A percentile compares a stretch with the other conserved stretches of the same genome.
These are phyloP conservation scores for Brassica juncea DNA, from an alignment of 345 rosid genomes.

Conservation along the genomic window DNA sequence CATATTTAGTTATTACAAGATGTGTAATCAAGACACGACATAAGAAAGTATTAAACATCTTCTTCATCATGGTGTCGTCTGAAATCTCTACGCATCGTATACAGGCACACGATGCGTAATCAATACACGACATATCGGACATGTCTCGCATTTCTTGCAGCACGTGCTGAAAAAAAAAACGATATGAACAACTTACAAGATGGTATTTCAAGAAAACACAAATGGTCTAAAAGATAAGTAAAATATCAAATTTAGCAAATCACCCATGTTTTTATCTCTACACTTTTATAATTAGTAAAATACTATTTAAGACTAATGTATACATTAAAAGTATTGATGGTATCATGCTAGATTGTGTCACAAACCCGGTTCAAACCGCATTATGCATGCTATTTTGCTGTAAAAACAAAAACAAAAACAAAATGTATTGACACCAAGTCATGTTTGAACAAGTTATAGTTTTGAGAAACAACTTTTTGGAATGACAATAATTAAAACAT, in stretches of 20 bases:
- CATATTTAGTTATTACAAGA: too few species aligned
- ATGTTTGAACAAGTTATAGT: not conserved
- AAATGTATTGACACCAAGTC: not conserved
- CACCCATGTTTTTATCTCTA: not conserved
- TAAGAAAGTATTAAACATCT: not conserved
- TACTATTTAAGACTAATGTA: not conserved
- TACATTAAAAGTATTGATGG: not conserved
- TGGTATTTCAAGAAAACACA: not conserved
- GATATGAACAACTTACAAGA: not conserved
- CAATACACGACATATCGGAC: conserved; percentile 75
- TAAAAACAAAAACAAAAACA: not conserved
- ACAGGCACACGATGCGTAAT: conserved; percentile 68
- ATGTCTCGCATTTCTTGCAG: conserved; percentile 77
- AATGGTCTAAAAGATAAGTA: not conserved
- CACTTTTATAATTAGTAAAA: not conserved
- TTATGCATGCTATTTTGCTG: not conserved
- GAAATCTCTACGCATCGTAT: conserved; percentile 56
- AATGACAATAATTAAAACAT: not conserved
- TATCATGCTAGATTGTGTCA: not conserved
- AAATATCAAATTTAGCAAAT: not conserved
- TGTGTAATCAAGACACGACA: too few species aligned
- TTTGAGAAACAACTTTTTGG: not conserved
- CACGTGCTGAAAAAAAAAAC: conserved; percentile 53
- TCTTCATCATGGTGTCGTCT: not conserved
- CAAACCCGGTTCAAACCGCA: not conserved